Base-by-base conservation (phyloP, 2,329 filamentous ascomycete genomes). In the Mycosphaerella arachidis region DNA sequence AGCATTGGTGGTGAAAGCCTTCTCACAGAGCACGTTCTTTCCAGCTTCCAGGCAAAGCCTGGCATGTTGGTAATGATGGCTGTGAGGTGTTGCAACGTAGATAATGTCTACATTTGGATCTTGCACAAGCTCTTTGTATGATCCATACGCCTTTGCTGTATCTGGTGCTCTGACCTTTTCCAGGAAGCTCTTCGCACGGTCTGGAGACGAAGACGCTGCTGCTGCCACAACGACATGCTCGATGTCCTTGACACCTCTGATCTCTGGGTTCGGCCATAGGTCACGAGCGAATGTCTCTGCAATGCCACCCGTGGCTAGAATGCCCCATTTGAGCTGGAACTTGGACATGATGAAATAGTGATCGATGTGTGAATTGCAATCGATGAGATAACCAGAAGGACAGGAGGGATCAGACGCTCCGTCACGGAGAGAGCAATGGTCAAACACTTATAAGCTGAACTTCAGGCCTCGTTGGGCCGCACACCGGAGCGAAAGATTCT, bases 21-120 rank as follows among this genome's bases (percentile, higher is more conserved):
- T 96, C 76, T 96, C 92, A 75, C 91, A 96, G 35, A 96, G 83
- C 31, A 96, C 91, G 69, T 93, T 83, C 81, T 96, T 96, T 70
- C 90, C 89, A 7, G 89, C 89, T 66, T 90, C 84, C 43, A 96
- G 81, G 48, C 87, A 89, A n/a, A 95, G 83, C 84, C 92, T 90
- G 64, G 86, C 84, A 76, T 96, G 93, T 74, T 95, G 91, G 79
- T 92, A 96, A 79, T 96, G 92, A 75, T 96, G 92, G 68, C 89
- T 92, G 78, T 96, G 92, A 16, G 92, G 92, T 4, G 92, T 96
- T 27, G 91, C 91, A 58, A 96, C 85, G 75, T 96, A 96, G 76
- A 96, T 77, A 68, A 95, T 90, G 74, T 96, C 90, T 66, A 96
- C 84, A 68, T 90, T 83, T 6, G 87, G 79, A 72, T 96, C 90